Percentiles rank a stretch among this genome's conserved stretches.
These are phyloP conservation scores for Malus asiatica DNA, from an alignment of 306 rosid species.

Conservation along the genomic window DNA sequence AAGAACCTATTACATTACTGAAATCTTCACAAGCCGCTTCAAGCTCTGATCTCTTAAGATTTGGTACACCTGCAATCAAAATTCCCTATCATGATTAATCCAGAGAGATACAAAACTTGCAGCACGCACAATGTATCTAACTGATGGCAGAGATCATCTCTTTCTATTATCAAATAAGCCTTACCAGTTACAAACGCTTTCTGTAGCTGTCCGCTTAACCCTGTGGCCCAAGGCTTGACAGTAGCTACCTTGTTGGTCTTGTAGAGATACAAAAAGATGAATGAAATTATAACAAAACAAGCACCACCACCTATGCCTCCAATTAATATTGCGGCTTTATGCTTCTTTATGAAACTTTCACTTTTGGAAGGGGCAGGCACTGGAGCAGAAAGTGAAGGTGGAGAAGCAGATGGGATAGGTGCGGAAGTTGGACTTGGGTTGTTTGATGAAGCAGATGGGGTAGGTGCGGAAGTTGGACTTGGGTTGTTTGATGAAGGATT, in stretches of 20 bases:
- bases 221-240: slow-evolving; percentile 91
- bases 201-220: slow-evolving; percentile 97
- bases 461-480: too few relatives aligned
- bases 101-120: not conserved
- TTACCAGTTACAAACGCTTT: slow-evolving; percentile 90
- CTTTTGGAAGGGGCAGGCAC: not conserved
- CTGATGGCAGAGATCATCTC: not conserved
- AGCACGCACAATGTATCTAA: not conserved
- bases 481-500: too few relatives aligned
- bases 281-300: slow-evolving; percentile 25
- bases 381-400: slow-evolving; percentile 11
- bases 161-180: slow-evolving; percentile 4
- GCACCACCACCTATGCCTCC: slow-evolving; percentile 41
- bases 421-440: not conserved
- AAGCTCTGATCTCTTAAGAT: slow-evolving; percentile 82
- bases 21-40: slow-evolving; percentile 95
- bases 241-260: slow-evolving; percentile 57
- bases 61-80: slow-evolving; percentile 71
- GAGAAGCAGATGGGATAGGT: slow-evolving; percentile 8
- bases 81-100: slow-evolving; percentile 14
- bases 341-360: not conserved
- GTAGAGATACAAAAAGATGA: slow-evolving; percentile 40
- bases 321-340: slow-evolving; percentile 20
- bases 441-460: too few relatives aligned
- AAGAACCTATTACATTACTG: slow-evolving; percentile 77